These are phyloP conservation scores for Tricholoma bakamatsutake DNA, from an alignment of 768 basidiomycete genomes.

Conservation along the genomic window DNA sequence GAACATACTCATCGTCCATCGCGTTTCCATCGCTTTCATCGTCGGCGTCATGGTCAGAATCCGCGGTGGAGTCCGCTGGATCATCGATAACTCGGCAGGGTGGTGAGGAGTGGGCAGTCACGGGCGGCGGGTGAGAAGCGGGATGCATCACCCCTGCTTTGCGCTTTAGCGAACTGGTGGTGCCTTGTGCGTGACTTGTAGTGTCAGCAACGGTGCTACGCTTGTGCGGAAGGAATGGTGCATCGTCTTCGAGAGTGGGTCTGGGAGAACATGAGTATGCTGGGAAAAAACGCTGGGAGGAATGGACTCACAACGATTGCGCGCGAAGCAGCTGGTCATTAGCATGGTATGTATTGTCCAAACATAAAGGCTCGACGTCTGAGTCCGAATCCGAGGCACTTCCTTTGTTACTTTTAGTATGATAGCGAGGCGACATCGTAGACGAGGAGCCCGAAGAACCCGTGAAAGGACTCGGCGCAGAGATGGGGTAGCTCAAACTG, in stretches of 20 bases:
- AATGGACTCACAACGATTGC: slow-evolving; percentile 2
- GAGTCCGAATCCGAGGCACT: slow-evolving; percentile 5
- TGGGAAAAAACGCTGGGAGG: background rate
- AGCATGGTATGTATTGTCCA: background rate
- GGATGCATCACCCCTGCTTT: background rate
- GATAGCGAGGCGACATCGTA: background rate
- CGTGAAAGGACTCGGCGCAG: slow-evolving; percentile 5
- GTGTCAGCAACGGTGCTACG: background rate
- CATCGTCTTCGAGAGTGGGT: background rate
- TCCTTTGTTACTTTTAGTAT: background rate
- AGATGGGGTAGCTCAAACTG: background rate
- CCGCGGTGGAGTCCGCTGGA: background rate
- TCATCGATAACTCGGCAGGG: background rate
- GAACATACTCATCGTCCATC: slow-evolving; percentile 41
- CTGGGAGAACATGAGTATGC: background rate
- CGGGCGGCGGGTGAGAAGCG: background rate
- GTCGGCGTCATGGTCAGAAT: slow-evolving; percentile 24
- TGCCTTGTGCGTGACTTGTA: background rate
- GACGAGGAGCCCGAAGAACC: slow-evolving; percentile 8
- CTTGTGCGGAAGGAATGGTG: background rate
- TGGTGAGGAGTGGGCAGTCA: slow-evolving; percentile 2
- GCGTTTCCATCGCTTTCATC: slow-evolving; percentile 33
- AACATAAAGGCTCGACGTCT: slow-evolving; percentile 4
- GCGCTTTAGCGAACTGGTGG: background rate
- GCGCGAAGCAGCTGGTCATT: background rate